phyloP scores from a whole-genome alignment of 768 basidiomycete species.

The Fibroporia radiculosa region DNA sequence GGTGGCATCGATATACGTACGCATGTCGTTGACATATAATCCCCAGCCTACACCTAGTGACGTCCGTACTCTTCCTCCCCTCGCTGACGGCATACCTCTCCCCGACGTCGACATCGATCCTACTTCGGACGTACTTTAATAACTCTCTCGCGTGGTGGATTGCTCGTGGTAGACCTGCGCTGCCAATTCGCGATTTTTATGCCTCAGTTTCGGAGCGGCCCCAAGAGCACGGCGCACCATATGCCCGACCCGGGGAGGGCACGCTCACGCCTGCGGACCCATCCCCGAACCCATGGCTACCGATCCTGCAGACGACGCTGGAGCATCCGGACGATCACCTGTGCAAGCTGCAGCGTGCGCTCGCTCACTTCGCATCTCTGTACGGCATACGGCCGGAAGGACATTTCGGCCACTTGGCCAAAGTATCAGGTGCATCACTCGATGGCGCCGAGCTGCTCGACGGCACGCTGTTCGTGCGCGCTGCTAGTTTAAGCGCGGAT shows the following conservation, averaged over 20 bases:
- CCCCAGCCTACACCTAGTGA: conserved; percentile 30
- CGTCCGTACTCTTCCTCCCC: conserved; percentile 56
- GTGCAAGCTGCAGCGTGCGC: conserved; percentile 41
- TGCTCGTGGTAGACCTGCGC: conserved; percentile 38
- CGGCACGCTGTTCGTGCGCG: conserved; percentile 55
- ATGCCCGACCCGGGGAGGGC: conserved; percentile 17
- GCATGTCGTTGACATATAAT: conserved; percentile 6
- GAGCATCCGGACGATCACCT: conserved; percentile 55
- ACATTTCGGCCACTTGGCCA: conserved; percentile 19
- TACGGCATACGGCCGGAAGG: conserved; percentile 35
- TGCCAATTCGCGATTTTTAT: conserved; percentile 32
- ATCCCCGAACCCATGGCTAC: conserved; percentile 52
- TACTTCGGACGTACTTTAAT: conserved; percentile 56
- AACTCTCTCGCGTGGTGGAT: conserved; percentile 43
- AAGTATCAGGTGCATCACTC: conserved; percentile 20
- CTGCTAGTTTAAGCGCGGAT: conserved; percentile 43
- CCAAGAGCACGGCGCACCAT: conserved; percentile 15
- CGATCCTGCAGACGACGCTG: conserved; percentile 43
- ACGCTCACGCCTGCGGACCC: conserved; percentile 27
- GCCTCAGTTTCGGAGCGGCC: conserved; percentile 12
- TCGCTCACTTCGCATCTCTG: conserved; percentile 36
- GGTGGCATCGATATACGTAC: conserved; percentile 16
- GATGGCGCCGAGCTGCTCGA: conserved; percentile 48
- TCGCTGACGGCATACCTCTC: conserved; percentile 33
- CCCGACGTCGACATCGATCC: conserved; percentile 36